Evolutionary conservation across 176 grass and related monocot genomes (phyloP), one percentile per base, ranked within the genome.

Genomic region (Ampelocalamus luodianensis): DNA sequence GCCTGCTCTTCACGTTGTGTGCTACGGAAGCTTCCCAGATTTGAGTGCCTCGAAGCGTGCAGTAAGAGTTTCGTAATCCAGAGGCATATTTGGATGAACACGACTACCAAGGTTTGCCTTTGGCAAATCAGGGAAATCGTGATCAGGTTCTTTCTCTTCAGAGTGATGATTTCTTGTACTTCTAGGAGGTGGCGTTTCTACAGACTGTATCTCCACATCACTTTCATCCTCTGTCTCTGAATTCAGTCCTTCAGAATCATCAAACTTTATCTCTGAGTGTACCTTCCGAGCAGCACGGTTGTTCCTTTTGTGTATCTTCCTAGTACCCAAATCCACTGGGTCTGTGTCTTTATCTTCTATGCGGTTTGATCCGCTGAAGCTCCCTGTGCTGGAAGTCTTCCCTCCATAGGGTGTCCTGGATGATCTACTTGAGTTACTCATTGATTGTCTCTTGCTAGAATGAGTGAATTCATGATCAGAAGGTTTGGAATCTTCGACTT

Each of bases 31-130:
- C 60, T 83, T 90, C 42, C 85, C 85, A 9, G 91, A 90, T 68
- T 91, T 89, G 32, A 99, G 85, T 20, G 88, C 83, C 86, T 99
- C 96, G 34, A 96, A 99, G 54, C 90, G 96, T 45, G 93, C 93
- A 44, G 93, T 70, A 38, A 99, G 89, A 50, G 87, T 94, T 74
- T 95, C 96, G 3, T 96, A 99, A 73, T 99, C 93, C 11, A 91
- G 89, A 38, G 96, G 96, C 91, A 99, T 85, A 75, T 94, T 99
- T 60, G 96, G 96, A 89, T 99, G 96, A 65, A 99, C 89, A 79
- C 60, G 67, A 40, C 84, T 79, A 26, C 45, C 53, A 26, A 73
- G 44, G 66, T 88, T 93, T 39, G 53, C 83, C 83, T 86, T 95
- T 9, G 67, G 76, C 71, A 68, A 10, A 45, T 88, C 87, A 12